phyloP scores from a whole-genome alignment of 352 stramenopile species.

The Pythium apleroticum region DNA sequence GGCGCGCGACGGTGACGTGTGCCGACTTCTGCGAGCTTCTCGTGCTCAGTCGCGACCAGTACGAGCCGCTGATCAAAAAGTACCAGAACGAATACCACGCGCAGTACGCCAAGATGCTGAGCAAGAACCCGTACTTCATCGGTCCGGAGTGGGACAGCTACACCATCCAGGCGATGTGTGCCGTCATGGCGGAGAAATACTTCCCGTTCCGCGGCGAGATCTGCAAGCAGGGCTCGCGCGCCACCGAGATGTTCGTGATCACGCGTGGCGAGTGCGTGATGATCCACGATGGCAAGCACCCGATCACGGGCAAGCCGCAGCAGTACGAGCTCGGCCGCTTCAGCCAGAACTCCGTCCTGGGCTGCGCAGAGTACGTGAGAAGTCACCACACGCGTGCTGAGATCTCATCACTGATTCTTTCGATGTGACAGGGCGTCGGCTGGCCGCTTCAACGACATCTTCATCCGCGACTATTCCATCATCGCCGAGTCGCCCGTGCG shows the following conservation, averaged over 20 bases:
- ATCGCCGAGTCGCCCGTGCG: slow-evolving; percentile 73
- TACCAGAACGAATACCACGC: slow-evolving; percentile 84
- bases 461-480: slow-evolving; percentile 74
- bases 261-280: slow-evolving; percentile 75
- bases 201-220: slow-evolving; percentile 68
- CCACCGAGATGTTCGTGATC: slow-evolving; percentile 71
- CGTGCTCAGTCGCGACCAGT: slow-evolving; percentile 74
- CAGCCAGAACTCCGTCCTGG: slow-evolving; percentile 71
- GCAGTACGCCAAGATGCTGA: slow-evolving; percentile 76
- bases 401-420: not conserved
- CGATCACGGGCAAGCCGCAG: slow-evolving; percentile 57
- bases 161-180: slow-evolving; percentile 84
- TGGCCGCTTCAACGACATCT: slow-evolving; percentile 84
- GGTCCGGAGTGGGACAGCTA: slow-evolving; percentile 78
- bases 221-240: slow-evolving; percentile 79
- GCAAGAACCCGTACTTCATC: slow-evolving; percentile 77
- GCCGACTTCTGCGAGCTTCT: slow-evolving; percentile 77
- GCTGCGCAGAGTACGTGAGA: slow-evolving; percentile 81
- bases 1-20: slow-evolving; percentile 68
- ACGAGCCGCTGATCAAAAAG: slow-evolving; percentile 80
- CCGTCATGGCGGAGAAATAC: slow-evolving; percentile 84
- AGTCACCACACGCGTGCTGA: too few relatives aligned
- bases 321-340: slow-evolving; percentile 71
- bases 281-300: slow-evolving; percentile 75
- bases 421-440: slow-evolving; percentile 50